A percentile compares a stretch with the other conserved stretches of the same genome.
phyloP scores from a whole-genome alignment of 495 filamentous ascomycete species.

The Pyrenula aspistea region DNA sequence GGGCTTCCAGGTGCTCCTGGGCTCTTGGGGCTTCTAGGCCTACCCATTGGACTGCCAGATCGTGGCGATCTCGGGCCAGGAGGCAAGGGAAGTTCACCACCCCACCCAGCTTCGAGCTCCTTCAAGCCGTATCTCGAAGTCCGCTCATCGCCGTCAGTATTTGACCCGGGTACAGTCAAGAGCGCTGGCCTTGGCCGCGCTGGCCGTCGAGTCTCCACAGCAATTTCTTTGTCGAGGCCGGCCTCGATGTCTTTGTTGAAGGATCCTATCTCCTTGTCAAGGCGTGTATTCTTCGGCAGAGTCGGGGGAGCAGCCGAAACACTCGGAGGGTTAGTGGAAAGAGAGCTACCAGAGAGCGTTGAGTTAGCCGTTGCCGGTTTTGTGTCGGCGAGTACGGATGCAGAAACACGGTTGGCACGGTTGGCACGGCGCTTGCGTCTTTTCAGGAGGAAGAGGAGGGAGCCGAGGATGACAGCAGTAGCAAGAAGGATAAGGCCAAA shows the following conservation, averaged over 20 bases:
- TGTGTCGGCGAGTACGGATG: not conserved
- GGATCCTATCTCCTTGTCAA: not conserved
- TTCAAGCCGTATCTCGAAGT: not conserved
- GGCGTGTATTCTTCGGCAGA: not conserved
- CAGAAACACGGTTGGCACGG: not conserved
- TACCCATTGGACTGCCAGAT: not conserved
- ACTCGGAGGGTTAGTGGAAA: not conserved
- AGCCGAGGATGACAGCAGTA: not conserved
- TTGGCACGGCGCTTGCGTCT: not conserved
- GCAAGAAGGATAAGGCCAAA: not conserved
- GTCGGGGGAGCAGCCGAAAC: not conserved
- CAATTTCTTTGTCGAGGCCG: not conserved
- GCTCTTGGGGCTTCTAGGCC: not conserved
- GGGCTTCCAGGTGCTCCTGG: not conserved
- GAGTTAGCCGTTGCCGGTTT: not conserved
- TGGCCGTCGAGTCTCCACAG: not conserved
- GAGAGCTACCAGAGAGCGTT: not conserved
- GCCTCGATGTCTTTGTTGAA: not conserved
- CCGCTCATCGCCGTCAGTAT: not conserved
- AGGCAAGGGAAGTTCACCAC: not conserved
- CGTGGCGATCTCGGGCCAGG: not conserved
- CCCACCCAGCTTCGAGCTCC: not conserved
- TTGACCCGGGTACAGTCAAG: not conserved
- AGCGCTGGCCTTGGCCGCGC: not conserved
- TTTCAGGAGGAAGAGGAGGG: not conserved